These are phyloP conservation scores for Colletotrichum lini DNA, from an alignment of 2,329 filamentous ascomycete genomes.

Conservation along the genomic window DNA sequence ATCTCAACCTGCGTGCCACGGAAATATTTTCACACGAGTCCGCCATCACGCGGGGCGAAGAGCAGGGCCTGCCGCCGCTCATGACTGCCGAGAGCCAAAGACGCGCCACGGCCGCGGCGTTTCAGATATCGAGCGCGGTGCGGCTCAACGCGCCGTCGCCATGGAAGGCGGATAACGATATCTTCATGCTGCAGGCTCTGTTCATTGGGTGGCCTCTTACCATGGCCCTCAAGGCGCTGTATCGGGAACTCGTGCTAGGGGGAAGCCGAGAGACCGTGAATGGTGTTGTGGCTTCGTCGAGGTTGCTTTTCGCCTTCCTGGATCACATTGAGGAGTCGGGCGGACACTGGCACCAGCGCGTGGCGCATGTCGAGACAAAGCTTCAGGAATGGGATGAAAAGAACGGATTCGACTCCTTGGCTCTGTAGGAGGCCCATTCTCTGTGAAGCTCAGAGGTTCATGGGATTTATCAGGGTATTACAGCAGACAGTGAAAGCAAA, in stretches of 20 bases:
- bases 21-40: constrained; percentile 39
- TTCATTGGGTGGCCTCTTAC: constrained; percentile 41
- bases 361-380: constrained; percentile 22
- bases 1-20: constrained; percentile 38
- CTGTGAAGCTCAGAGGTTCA: too few relatives aligned
- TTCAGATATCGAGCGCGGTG: constrained; percentile 40
- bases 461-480: too few relatives aligned
- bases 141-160: constrained; percentile 33
- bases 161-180: constrained; percentile 23
- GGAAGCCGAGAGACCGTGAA: background rate
- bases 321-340: background rate
- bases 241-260: background rate
- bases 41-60: constrained; percentile 32
- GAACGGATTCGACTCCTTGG: background rate
- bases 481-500: too few relatives aligned
- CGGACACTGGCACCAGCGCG: constrained; percentile 31
- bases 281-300: background rate
- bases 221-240: constrained; percentile 49
- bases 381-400: constrained; percentile 34
- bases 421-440: background rate
- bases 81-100: constrained; percentile 33
- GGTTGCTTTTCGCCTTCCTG: background rate
- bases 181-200: constrained; percentile 35
- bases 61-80: constrained; percentile 31
- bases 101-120: constrained; percentile 32